Percentiles rank a stretch among this genome's conserved stretches.
Conservation (phyloP, 345 rosid genomes). For the Hibiscus mutabilis region DNA sequence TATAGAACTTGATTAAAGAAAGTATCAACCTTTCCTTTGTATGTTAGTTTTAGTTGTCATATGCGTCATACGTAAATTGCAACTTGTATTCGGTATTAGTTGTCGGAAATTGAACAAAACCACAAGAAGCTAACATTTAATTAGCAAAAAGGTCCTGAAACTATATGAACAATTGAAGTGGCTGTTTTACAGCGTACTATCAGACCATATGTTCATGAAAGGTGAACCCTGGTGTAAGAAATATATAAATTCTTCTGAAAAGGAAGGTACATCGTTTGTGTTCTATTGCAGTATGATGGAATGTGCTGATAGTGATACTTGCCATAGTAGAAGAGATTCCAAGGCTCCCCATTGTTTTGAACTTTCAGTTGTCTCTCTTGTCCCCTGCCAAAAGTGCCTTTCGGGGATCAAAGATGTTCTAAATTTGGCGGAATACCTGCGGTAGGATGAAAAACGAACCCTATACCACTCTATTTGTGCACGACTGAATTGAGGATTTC, state of each 20-base stretch:
- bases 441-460: not conserved
- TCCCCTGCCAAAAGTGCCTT: not conserved
- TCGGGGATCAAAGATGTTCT: not conserved
- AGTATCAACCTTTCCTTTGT: too few species aligned
- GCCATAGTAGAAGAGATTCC: too few species aligned
- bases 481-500: constrained; percentile 65
- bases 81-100: too few species aligned
- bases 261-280: not conserved
- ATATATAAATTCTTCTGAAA: not conserved
- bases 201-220: not conserved
- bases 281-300: not conserved
- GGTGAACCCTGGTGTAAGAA: not conserved
- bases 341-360: not conserved
- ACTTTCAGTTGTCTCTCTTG: not conserved
- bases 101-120: too few species aligned
- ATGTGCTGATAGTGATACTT: not conserved
- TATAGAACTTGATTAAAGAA: too few species aligned
- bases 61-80: too few species aligned
- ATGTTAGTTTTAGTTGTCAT: too few species aligned
- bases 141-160: too few species aligned
- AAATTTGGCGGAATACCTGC: not conserved
- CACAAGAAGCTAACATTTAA: too few species aligned
- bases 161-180: too few species aligned
- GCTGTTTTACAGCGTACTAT: too few species aligned
- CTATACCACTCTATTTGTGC: constrained; percentile 75